A percentile compares a stretch with the other conserved stretches of the same genome.
Evolutionary conservation across 306 rosid species (phyloP).

Genomic region (Arachis stenosperma): DNA sequence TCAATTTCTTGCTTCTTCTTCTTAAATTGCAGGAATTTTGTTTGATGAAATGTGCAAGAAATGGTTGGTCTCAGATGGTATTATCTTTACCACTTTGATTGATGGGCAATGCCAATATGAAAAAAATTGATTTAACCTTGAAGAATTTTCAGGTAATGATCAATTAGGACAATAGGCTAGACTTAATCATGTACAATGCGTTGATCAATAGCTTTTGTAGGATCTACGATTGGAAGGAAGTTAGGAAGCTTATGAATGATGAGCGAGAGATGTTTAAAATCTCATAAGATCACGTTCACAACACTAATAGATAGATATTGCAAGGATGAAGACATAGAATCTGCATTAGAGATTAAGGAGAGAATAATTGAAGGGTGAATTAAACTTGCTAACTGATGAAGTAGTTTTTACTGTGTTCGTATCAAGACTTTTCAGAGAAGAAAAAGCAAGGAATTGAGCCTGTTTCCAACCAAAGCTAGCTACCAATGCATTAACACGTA

Average conservation of each 20-base stretch:
- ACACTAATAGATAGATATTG: constrained; percentile 82
- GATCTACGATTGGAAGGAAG: constrained; percentile 67
- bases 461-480: too few relatives aligned
- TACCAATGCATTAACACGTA: too few relatives aligned
- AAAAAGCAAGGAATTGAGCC: too few relatives aligned
- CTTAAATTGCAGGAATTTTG: constrained; percentile 46
- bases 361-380: constrained; percentile 61
- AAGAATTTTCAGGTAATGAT: constrained; percentile 68
- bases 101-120: constrained; percentile 73
- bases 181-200: constrained; percentile 68
- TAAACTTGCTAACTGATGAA: constrained; percentile 51
- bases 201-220: constrained; percentile 83
- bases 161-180: constrained; percentile 61
- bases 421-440: constrained; percentile 69
- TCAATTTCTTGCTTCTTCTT: too few relatives aligned
- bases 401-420: constrained; percentile 77
- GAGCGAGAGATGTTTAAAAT: constrained; percentile 56
- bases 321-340: constrained; percentile 75
- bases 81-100: constrained; percentile 72
- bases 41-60: constrained; percentile 72
- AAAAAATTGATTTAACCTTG: constrained; percentile 58
- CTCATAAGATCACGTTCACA: constrained; percentile 81
- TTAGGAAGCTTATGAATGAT: constrained; percentile 65
- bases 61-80: constrained; percentile 67
- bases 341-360: constrained; percentile 60